phyloP scores from a whole-genome alignment of 805 yeast genomes.

The Kregervanrija pseudodelftensis region DNA sequence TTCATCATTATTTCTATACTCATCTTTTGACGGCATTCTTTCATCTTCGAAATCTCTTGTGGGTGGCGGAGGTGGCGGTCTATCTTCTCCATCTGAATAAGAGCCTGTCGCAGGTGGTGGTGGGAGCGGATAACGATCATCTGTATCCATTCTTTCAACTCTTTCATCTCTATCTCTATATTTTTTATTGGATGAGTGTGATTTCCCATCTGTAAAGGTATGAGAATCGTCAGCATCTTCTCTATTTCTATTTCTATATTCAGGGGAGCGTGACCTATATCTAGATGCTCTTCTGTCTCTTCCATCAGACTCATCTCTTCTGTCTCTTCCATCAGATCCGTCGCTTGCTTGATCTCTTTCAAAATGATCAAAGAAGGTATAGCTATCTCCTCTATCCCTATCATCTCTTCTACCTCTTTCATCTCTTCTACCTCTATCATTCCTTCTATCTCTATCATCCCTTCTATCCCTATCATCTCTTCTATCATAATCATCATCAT shows the following conservation, averaged over 20 bases:
- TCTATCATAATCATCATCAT: conserved; percentile 7
- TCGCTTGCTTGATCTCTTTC: no score
- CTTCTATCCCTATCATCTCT: conserved; percentile 11
- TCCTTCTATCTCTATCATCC: conserved; percentile 4
- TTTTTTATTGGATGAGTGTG: no score
- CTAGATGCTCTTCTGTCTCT: conserved; percentile 3
- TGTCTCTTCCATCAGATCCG: conserved; percentile 2
- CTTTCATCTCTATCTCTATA: conserved; percentile 4
- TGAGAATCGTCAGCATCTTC: no score
- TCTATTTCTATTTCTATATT: no score
- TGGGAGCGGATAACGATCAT: neutral
- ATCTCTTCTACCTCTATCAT: conserved; percentile 2
- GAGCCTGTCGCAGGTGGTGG: no score
- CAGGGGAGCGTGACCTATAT: conserved; percentile 2
- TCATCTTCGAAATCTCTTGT: conserved; percentile 9
- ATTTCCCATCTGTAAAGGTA: no score
- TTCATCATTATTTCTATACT: no score
- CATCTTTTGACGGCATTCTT: no score
- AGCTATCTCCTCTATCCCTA: neutral
- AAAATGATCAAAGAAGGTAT: no score
- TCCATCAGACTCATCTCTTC: conserved; percentile 1
- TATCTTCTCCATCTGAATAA: neutral
- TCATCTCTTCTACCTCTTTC: neutral
- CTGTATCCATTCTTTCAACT: conserved; percentile 1
- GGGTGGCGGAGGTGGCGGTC: conserved; percentile 6